A percentile compares a stretch with the other conserved stretches of the same genome.
Evolutionary conservation across 163 green algal genomes (phyloP).

Genomic region (Prototheca wickerhamii): DNA sequence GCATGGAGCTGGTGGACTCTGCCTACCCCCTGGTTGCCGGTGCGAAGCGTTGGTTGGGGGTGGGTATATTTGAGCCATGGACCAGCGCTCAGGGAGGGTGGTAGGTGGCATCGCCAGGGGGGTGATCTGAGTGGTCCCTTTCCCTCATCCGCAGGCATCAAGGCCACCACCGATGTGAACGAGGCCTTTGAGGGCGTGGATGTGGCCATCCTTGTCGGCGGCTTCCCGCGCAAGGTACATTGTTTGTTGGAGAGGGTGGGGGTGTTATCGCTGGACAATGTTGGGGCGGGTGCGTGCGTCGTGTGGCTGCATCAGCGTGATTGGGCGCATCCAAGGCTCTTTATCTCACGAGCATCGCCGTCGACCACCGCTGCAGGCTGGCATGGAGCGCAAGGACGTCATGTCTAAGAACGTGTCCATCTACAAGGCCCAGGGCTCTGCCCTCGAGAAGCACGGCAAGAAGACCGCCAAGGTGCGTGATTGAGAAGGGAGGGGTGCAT

Average conservation of each 20-base stretch:
- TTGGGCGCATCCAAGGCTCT: no score
- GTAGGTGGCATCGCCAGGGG: neutral
- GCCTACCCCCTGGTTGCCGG: constrained; percentile 75
- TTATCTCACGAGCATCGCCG: neutral
- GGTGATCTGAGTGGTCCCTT: neutral
- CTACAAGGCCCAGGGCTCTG: constrained; percentile 78
- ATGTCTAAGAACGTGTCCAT: constrained; percentile 92
- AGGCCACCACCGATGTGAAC: constrained; percentile 64
- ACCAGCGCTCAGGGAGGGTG: no score
- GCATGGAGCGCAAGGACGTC: constrained; percentile 93
- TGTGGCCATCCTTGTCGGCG: constrained; percentile 89
- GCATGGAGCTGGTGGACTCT: constrained; percentile 91
- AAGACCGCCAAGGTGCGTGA: constrained; percentile 69
- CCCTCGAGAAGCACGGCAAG: constrained; percentile 70
- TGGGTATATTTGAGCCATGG: no score
- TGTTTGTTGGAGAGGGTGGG: neutral
- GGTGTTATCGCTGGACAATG: no score
- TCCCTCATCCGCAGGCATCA: constrained; percentile 39
- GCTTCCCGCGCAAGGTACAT: constrained; percentile 75
- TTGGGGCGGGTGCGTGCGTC: no score
- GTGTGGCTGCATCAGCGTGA: no score
- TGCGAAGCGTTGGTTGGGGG: neutral
- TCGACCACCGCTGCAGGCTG: constrained; percentile 18
- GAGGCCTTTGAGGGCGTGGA: constrained; percentile 81
- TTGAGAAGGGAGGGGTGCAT: neutral